phyloP scores from a whole-genome alignment of 345 rosid species.

The Schrenkiella parvula region DNA sequence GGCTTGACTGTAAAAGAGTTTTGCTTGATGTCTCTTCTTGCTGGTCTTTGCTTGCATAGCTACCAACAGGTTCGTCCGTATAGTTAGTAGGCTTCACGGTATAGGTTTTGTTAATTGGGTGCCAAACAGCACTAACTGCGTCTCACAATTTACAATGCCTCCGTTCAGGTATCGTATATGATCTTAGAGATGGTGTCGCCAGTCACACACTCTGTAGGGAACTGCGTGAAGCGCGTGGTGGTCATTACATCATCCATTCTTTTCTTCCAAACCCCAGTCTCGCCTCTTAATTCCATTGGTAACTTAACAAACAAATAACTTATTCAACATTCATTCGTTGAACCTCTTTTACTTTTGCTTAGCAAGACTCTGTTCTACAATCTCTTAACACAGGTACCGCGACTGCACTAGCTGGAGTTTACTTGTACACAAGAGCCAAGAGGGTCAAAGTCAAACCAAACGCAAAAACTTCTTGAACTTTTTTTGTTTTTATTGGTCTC shows the following conservation, averaged over 20 bases:
- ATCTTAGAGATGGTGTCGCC: slow-evolving; percentile 80
- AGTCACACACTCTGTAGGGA: slow-evolving; percentile 83
- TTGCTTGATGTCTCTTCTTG: slow-evolving; percentile 49
- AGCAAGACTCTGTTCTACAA: background rate
- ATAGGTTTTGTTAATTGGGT: background rate
- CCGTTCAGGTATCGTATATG: slow-evolving; percentile 64
- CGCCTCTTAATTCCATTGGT: slow-evolving; percentile 61
- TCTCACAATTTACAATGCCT: background rate
- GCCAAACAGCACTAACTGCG: background rate
- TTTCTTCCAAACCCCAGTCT: slow-evolving; percentile 65
- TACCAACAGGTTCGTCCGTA: slow-evolving; percentile 68
- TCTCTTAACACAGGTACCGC: slow-evolving; percentile 55
- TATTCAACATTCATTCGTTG: no score
- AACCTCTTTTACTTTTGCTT: background rate
- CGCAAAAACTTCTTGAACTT: slow-evolving; percentile 30
- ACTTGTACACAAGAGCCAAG: slow-evolving; percentile 60
- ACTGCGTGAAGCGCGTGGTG: slow-evolving; percentile 77
- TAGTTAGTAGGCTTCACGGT: background rate
- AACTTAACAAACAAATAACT: slow-evolving; percentile 6
- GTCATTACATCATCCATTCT: slow-evolving; percentile 66
- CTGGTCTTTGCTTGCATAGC: slow-evolving; percentile 73
- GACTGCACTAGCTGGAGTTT: slow-evolving; percentile 72
- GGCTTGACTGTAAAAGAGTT: slow-evolving; percentile 55
- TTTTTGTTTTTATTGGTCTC: background rate
- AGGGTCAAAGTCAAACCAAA: slow-evolving; percentile 40